Conservation (phyloP, 2,329 filamentous ascomycete genomes). For the Elsinoe batatas region DNA sequence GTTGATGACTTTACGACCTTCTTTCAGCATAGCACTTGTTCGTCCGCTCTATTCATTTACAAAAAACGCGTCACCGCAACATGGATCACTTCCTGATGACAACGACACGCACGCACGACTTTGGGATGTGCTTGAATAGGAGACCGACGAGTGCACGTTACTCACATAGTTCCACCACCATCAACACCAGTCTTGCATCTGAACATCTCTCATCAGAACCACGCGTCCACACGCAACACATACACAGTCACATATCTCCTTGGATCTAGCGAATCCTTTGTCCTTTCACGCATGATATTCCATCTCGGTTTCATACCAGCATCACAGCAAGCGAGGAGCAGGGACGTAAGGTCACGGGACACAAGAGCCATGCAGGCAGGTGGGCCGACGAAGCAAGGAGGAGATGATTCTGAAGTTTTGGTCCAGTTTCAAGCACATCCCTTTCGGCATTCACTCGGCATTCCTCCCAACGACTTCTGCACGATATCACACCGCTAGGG, state of each 20-base stretch:
- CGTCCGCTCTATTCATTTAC: background rate
- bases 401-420: background rate
- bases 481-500: too few relatives aligned
- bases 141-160: too few relatives aligned
- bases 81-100: background rate
- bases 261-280: background rate
- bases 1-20: constrained; percentile 8
- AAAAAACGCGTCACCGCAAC: background rate
- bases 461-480: too few relatives aligned
- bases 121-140: background rate
- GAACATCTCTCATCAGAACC: background rate
- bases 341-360: background rate
- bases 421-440: too few relatives aligned
- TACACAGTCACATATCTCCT: background rate
- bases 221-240: constrained; percentile 3
- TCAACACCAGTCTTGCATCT: background rate
- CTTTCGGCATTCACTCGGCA: too few relatives aligned
- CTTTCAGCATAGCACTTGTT: background rate
- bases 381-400: background rate
- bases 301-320: constrained; percentile 12
- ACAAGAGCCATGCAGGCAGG: background rate
- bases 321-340: constrained; percentile 8
- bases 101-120: background rate
- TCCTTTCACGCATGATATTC: background rate
- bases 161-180: background rate